phyloP scores from a whole-genome alignment of 73 alveolate genomes.

The Tetrahymena thermophila region DNA sequence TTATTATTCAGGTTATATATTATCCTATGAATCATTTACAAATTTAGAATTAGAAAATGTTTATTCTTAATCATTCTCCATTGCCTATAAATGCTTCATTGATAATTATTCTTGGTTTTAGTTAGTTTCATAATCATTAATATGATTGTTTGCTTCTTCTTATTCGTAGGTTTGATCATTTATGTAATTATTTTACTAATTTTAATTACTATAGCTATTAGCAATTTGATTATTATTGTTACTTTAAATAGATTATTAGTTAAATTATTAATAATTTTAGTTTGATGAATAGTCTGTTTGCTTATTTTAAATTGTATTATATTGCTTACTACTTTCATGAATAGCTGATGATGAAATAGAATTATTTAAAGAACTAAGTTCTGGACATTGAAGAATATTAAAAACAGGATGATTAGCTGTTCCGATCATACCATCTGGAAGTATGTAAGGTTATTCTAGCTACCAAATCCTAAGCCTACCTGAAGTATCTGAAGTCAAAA shows the following conservation, averaged over 20 bases:
- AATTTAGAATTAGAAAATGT: background rate
- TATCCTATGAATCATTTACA: background rate
- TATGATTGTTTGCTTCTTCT: background rate
- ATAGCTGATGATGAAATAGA: background rate
- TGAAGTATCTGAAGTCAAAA: background rate
- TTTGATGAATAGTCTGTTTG: background rate
- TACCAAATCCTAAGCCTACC: background rate
- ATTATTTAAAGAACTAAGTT: background rate
- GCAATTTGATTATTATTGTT: background rate
- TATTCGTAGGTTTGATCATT: background rate
- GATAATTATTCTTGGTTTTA: background rate
- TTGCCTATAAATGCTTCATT: background rate
- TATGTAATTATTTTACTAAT: background rate
- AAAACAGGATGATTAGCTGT: background rate
- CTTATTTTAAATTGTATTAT: background rate
- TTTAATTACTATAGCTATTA: too few relatives aligned
- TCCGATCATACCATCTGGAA: background rate
- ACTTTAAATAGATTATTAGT: background rate
- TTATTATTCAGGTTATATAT: background rate
- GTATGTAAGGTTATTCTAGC: background rate
- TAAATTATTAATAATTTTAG: too few relatives aligned
- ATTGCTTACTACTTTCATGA: background rate
- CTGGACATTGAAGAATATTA: background rate
- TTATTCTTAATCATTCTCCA: background rate
- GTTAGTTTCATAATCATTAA: background rate